Base-by-base conservation (phyloP, 2,329 filamentous ascomycete species). In the Leptographium flavum region DNA sequence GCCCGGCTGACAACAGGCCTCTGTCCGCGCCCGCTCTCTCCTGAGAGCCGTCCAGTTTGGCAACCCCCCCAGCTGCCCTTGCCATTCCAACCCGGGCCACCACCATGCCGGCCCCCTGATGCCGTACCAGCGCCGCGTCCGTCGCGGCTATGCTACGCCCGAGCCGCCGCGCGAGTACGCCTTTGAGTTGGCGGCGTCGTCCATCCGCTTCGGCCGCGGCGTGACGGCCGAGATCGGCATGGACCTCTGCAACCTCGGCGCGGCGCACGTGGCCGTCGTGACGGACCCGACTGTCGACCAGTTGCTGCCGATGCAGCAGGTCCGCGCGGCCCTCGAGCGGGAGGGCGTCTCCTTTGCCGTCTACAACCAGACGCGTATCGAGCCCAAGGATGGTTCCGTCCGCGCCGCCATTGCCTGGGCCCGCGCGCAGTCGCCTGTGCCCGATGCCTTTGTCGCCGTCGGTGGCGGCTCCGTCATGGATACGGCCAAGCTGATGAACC, bases 401-500 rank as follows among this genome's bases (percentile, higher is more conserved):
- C 83, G 84, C 55, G 83, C 93, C 51, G 92, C 92, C 7, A 95
- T 98, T 58, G 82, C 73, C 1, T 93, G 87, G 65, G 79, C 79
- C 17, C 27, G 27, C 27, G 27, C 27, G 3, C 90, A 88, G 54
- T 79, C 82, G 1, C 85, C 87, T 59, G 64, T 73, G 25, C 83
- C 87, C 0, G 92, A 96, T 63, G 87, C 86, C 3, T 95, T 94
- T 60, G 72, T 98, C 15, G 92, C 92, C 21, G 92, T 98, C 15
- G 92, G 84, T 25, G 74, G 87, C 54, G 92, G 92, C 32, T 94
- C 87, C 33, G 92, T 96, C 53, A 98, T 98, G 54, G 92, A 98
- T 64, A 98, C 92, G 1, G 90, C 92, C 45, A 98, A 98, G 65
- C 73, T 98, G 46, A 96, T 98, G 88, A 98, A 98, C 59, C 73